These are phyloP conservation scores for Termitomyces sp. DNA, from an alignment of 768 basidiomycete genomes.

Conservation along the genomic window DNA sequence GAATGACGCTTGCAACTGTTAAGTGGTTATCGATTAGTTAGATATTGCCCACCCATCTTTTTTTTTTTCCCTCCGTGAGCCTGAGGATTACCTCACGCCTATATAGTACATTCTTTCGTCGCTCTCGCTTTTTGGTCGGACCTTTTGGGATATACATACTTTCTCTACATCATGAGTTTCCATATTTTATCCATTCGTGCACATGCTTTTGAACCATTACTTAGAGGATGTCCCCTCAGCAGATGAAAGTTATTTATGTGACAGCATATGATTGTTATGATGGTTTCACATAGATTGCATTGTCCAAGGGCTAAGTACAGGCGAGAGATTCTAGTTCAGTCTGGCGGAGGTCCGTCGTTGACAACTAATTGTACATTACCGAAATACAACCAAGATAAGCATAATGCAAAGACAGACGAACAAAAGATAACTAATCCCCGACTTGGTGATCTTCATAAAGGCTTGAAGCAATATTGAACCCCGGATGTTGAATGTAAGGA, in stretches of 20 bases:
- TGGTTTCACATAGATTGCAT: not conserved
- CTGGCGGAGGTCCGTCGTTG: no score
- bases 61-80: conserved; percentile 18
- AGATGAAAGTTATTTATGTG: not conserved
- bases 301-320: not conserved
- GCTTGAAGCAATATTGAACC: not conserved
- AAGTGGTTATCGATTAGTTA: conserved; percentile 14
- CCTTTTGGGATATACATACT: conserved; percentile 36
- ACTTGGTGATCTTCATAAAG: not conserved
- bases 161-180: conserved; percentile 21
- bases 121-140: conserved; percentile 25
- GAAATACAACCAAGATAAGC: not conserved
- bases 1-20: conserved; percentile 78
- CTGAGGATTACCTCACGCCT: conserved; percentile 13
- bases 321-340: not conserved
- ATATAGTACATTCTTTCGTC: conserved; percentile 28
- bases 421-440: not conserved
- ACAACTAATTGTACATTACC: not conserved
- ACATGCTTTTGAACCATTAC: conserved; percentile 1
- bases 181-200: conserved; percentile 3
- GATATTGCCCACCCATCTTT: conserved; percentile 8
- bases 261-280: not conserved
- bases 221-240: not conserved
- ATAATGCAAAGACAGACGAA: not conserved
- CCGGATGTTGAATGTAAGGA: not conserved